These are phyloP conservation scores for Pyrenochaeta sp. DNA, from an alignment of 2,329 filamentous ascomycete species.

Conservation along the genomic window DNA sequence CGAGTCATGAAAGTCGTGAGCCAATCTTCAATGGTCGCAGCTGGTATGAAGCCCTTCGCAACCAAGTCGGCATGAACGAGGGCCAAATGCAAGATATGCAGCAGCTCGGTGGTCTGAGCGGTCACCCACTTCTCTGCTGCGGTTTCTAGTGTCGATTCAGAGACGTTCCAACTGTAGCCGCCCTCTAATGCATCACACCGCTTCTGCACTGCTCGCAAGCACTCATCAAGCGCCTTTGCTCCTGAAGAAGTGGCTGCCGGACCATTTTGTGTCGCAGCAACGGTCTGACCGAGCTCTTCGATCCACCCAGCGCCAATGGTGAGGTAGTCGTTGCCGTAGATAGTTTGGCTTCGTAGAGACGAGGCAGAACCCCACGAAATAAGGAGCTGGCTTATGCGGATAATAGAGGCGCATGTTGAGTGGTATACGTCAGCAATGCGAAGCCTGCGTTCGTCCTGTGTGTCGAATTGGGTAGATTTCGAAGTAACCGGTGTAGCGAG, in stretches of 20 bases:
- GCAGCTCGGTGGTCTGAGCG: slow-evolving; percentile 72
- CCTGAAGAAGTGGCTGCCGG: slow-evolving; percentile 47
- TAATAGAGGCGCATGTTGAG: slow-evolving; percentile 69
- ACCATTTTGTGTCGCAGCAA: slow-evolving; percentile 46
- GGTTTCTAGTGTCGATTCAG: slow-evolving; percentile 61
- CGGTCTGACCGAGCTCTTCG: slow-evolving; percentile 41
- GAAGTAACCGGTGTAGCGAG: slow-evolving; percentile 36
- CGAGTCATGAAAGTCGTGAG: slow-evolving; percentile 36
- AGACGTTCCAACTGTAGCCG: slow-evolving; percentile 58
- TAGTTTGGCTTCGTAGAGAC: slow-evolving; percentile 36
- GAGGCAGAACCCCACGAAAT: slow-evolving; percentile 43
- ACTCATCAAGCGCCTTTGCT: slow-evolving; percentile 37
- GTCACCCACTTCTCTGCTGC: slow-evolving; percentile 70
- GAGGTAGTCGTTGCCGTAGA: slow-evolving; percentile 40
- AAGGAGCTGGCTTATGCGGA: slow-evolving; percentile 48
- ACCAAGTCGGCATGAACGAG: slow-evolving; percentile 73
- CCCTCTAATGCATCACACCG: slow-evolving; percentile 57
- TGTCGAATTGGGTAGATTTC: slow-evolving; percentile 61
- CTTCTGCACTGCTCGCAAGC: slow-evolving; percentile 60
- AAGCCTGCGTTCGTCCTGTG: slow-evolving; percentile 67
- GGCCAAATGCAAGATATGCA: slow-evolving; percentile 76
- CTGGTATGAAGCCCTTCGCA: slow-evolving; percentile 38
- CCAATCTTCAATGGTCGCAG: slow-evolving; percentile 45
- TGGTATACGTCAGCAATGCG: slow-evolving; percentile 78
- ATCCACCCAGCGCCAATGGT: slow-evolving; percentile 41